These are phyloP conservation scores for Bidens hawaiensis DNA, from an alignment of 140 eudicot genomes.

Conservation along the genomic window DNA sequence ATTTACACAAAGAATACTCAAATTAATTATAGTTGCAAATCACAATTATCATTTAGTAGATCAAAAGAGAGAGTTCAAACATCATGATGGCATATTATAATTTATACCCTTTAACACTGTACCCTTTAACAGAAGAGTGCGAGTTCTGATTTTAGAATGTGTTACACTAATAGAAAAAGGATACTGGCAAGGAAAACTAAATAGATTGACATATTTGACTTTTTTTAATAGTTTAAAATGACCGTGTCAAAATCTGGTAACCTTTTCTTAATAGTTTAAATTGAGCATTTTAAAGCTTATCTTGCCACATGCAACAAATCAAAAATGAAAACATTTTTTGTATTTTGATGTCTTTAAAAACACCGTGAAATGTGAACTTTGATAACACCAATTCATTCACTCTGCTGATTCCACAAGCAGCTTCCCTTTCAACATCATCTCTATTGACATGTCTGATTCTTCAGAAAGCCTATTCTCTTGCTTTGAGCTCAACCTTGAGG, in stretches of 20 bases:
- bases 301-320: slow-evolving; percentile 88
- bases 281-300: slow-evolving; percentile 36
- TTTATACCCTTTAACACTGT: too few relatives aligned
- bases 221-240: not conserved
- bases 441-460: slow-evolving; percentile 66
- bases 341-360: slow-evolving; percentile 58
- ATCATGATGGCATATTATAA: not conserved
- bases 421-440: slow-evolving; percentile 85
- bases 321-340: slow-evolving; percentile 89
- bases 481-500: slow-evolving; percentile 93
- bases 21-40: not conserved
- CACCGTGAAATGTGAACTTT: slow-evolving; percentile 67
- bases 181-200: not conserved
- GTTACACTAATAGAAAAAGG: not conserved
- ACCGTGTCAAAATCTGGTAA: not conserved
- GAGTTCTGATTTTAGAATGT: not conserved
- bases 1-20: not conserved
- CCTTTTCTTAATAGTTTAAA: not conserved
- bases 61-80: not conserved
- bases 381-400: slow-evolving; percentile 85
- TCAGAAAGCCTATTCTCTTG: slow-evolving; percentile 71
- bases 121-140: not conserved
- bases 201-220: not conserved
- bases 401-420: slow-evolving; percentile 84
- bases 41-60: not conserved